These are phyloP conservation scores for Fonsecaea pedrosoi DNA, from an alignment of 2,329 filamentous ascomycete species.

Conservation along the genomic window DNA sequence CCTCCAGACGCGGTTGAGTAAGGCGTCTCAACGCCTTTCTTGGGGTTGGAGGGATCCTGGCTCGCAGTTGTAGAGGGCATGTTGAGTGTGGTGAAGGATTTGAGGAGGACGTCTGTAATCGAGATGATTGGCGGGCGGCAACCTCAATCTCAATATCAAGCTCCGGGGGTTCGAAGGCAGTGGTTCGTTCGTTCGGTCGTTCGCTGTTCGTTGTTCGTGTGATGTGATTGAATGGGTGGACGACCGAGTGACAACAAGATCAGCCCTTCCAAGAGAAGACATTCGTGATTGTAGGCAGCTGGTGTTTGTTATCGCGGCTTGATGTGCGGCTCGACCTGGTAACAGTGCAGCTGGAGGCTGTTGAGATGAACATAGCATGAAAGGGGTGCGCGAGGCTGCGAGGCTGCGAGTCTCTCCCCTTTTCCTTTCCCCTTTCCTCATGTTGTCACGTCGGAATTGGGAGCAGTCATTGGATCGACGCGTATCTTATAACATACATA, in stretches of 20 bases:
- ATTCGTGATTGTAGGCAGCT: not conserved
- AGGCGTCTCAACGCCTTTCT: not conserved
- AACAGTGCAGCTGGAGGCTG: not conserved
- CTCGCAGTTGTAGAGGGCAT: not conserved
- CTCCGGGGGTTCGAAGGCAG: too few species aligned
- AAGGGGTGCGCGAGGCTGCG: not conserved
- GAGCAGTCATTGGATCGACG: too few species aligned
- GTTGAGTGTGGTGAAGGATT: not conserved
- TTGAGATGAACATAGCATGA: not conserved
- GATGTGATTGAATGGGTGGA: not conserved
- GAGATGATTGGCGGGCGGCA: not conserved
- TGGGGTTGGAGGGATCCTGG: not conserved
- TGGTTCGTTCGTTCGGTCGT: not conserved
- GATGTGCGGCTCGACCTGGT: not conserved
- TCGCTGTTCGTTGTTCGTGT: not conserved
- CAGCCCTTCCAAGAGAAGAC: not conserved
- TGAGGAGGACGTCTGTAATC: too few species aligned
- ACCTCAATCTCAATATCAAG: too few species aligned
- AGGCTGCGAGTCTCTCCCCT: not conserved
- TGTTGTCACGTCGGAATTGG: not conserved
- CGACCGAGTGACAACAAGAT: not conserved
- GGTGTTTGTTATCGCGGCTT: slow-evolving; percentile 4
- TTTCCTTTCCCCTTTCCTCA: not conserved
- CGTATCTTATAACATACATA: too few species aligned
- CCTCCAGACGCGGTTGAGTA: not conserved